Percentiles rank a stretch among this genome's conserved stretches.
These are phyloP conservation scores for Jatropha multifida DNA, from an alignment of 441 rosid genomes.

Conservation along the genomic window DNA sequence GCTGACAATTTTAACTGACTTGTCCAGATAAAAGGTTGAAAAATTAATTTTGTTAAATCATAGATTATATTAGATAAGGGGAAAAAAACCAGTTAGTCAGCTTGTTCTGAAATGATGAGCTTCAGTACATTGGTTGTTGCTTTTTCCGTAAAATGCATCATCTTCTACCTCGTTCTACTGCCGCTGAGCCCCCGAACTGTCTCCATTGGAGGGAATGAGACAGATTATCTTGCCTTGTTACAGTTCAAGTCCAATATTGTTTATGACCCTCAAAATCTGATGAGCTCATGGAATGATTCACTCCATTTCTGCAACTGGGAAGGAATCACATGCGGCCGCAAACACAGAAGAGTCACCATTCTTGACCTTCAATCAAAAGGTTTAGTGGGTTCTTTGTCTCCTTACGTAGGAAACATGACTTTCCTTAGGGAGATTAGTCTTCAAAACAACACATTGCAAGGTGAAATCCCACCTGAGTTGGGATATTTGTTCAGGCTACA, in stretches of 20 bases:
- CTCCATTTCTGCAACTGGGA: constrained; percentile 9
- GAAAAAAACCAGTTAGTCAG: no score
- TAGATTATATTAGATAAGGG: no score
- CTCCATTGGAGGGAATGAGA: background rate
- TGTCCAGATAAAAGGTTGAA: no score
- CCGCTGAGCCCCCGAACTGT: background rate
- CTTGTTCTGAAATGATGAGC: background rate
- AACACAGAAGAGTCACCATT: background rate
- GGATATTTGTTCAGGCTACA: no score
- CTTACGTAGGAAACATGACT: no score
- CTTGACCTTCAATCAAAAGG: background rate
- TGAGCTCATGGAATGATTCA: constrained; percentile 6
- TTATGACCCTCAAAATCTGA: background rate
- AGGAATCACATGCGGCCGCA: background rate
- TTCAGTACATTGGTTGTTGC: background rate
- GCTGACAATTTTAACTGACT: no score
- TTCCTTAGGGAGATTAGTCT: no score
- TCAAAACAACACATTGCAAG: no score
- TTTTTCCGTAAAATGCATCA: background rate
- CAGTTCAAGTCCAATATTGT: constrained; percentile 3
- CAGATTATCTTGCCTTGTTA: background rate
- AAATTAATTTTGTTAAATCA: no score
- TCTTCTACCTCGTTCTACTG: background rate
- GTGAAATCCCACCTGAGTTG: no score
- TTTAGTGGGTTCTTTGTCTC: no score